phyloP scores from a whole-genome alignment of 164 flowering plant genomes.

The Liriodendron chinense region DNA sequence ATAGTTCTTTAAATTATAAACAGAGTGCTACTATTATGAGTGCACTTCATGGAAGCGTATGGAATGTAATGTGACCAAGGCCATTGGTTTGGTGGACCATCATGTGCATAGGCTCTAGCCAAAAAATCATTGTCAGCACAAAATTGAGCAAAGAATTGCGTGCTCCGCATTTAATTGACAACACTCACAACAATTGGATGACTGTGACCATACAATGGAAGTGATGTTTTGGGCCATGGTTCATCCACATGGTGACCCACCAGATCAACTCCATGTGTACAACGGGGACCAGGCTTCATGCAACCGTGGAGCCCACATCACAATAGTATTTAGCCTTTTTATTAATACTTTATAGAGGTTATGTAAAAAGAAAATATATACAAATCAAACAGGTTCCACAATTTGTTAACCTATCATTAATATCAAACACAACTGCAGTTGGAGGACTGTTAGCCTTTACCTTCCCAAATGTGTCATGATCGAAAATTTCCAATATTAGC shows the following conservation, averaged over 20 bases:
- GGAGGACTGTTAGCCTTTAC: constrained; percentile 29
- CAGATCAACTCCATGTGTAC: neutral
- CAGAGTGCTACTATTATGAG: neutral
- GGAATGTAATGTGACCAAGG: neutral
- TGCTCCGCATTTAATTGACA: neutral
- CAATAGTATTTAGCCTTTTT: neutral
- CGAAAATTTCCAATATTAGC: constrained; percentile 83
- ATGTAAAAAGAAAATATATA: neutral
- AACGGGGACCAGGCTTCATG: neutral
- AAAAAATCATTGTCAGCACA: too few species aligned
- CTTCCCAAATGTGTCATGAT: constrained; percentile 99
- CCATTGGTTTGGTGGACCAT: too few species aligned
- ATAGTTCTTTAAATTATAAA: neutral
- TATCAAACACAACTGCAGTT: neutral
- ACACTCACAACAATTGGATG: neutral
- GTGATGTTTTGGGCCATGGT: neutral
- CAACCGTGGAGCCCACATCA: neutral
- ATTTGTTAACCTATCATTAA: neutral
- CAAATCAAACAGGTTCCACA: neutral
- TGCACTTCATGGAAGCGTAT: neutral
- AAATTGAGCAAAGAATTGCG: neutral
- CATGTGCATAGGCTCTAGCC: too few species aligned
- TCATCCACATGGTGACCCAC: neutral
- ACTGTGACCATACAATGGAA: neutral
- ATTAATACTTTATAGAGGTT: neutral